These are phyloP conservation scores for Claviceps sp. DNA, from an alignment of 2,329 filamentous ascomycete species.

Conservation along the genomic window DNA sequence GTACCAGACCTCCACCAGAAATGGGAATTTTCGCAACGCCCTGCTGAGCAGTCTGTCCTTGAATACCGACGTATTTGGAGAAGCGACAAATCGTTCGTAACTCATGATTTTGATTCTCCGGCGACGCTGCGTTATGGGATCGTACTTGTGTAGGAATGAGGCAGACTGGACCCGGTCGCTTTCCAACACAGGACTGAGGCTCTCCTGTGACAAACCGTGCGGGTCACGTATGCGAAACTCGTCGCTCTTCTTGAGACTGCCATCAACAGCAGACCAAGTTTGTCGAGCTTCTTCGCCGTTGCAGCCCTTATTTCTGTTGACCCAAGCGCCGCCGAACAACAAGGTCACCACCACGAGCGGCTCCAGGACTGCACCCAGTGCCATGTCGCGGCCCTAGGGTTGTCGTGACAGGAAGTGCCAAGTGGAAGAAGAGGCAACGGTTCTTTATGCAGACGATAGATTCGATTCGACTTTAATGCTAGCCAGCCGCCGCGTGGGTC, in stretches of 20 bases:
- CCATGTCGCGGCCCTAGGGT: conserved; percentile 14
- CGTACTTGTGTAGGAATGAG: conserved; percentile 13
- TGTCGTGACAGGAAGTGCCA: background rate
- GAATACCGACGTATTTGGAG: conserved; percentile 42
- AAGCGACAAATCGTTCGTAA: conserved; percentile 17
- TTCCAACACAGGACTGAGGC: conserved; percentile 7
- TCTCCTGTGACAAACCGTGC: conserved; percentile 11
- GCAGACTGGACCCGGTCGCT: conserved; percentile 14
- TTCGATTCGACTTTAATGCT: background rate
- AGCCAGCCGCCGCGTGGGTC: background rate
- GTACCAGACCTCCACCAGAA: conserved; percentile 62
- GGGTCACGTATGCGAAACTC: conserved; percentile 13
- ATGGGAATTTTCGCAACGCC: conserved; percentile 53
- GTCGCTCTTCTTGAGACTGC: conserved; percentile 17
- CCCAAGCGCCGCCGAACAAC: conserved; percentile 29
- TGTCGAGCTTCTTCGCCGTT: conserved; percentile 13
- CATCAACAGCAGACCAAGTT: conserved; percentile 9
- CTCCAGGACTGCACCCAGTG: conserved; percentile 27
- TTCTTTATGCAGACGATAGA: background rate
- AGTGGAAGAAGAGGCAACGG: background rate
- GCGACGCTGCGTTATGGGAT: conserved; percentile 17
- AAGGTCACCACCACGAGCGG: conserved; percentile 29
- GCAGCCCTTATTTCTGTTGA: conserved; percentile 29
- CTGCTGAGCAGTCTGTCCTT: conserved; percentile 47
- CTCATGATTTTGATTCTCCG: conserved; percentile 21